Evolutionary conservation across 2,329 filamentous ascomycete genomes (phyloP).

Genomic region (Septoria linicola): DNA sequence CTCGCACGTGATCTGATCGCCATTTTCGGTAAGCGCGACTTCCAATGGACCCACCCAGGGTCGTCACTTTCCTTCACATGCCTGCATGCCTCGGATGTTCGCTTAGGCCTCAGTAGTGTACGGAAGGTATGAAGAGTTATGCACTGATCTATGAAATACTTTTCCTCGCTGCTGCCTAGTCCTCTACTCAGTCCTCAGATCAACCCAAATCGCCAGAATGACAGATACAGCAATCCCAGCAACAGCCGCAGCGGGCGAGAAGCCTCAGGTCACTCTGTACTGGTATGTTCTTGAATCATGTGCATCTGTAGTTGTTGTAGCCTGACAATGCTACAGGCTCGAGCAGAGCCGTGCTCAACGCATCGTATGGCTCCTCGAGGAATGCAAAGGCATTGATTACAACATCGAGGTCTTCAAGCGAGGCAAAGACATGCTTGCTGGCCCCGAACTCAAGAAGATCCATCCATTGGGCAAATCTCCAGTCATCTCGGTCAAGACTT

Average conservation of each 20-base stretch:
- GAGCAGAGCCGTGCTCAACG: constrained; percentile 78
- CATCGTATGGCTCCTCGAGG: constrained; percentile 82
- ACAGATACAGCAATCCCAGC: constrained; percentile 25
- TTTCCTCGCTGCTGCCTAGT: not conserved
- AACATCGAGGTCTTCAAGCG: constrained; percentile 79
- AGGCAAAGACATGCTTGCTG: constrained; percentile 63
- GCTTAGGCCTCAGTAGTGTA: constrained; percentile 1
- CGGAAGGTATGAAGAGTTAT: constrained; percentile 3
- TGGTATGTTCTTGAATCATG: constrained; percentile 47
- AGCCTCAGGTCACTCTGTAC: constrained; percentile 61
- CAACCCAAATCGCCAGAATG: constrained; percentile 19
- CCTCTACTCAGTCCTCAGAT: not conserved
- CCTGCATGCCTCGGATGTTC: constrained; percentile 5
- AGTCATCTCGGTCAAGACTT: constrained; percentile 63
- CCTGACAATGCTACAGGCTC: constrained; percentile 59
- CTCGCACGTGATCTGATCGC: too few relatives aligned
- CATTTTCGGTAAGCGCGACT: too few relatives aligned
- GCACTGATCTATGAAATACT: not conserved
- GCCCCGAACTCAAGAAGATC: constrained; percentile 70
- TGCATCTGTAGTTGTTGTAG: not conserved
- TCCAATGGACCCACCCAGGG: too few relatives aligned
- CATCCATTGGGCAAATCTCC: constrained; percentile 89
- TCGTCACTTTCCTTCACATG: too few relatives aligned
- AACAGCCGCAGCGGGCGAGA: constrained; percentile 20
- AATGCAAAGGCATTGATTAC: constrained; percentile 70